Base-by-base conservation (phyloP, 371 early-diverging fungal genomes). In the Basidiobolus meristosporus region DNA sequence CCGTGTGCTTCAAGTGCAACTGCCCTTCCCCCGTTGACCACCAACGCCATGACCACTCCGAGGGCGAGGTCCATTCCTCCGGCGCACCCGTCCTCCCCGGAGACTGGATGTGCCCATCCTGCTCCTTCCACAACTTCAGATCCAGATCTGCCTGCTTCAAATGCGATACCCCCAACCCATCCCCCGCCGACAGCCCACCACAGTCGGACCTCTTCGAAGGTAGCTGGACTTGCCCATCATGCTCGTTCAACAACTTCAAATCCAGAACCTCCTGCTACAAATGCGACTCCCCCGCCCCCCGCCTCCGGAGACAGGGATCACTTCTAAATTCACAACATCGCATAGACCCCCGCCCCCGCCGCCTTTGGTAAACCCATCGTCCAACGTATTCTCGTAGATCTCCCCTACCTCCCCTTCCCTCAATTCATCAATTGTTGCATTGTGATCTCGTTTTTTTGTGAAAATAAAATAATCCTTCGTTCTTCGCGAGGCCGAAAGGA, bases 201-300 rank as follows among this genome's bases (percentile, higher is more conserved):
- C n/a, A n/a, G n/a, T n/a, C n/a, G n/a, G n/a, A n/a, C n/a, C n/a
- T n/a, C n/a, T n/a, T n/a, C n/a, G n/a, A n/a, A n/a, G 76, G 76
- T n/a, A 73, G 73, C 47, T 63, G 84, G 84, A 69, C 72, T 30
- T 84, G 84, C 50, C 70, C 76, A 5, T 71, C 73, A 37, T 84
- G 84, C 51, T 52, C 60, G 11, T 81, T 74, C 53, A 76, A 77
- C 41, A 84, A 84, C 50, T 84, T 80, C 55, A 79, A 79, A 1
- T 70, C 72, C 3, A 65, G 77, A 33, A 60, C 60, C 4, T 52
- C 54, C 19, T 77, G 77, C 39, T 56, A 66, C 47, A 54, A 61
- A 10, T 77, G 77, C 41, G 62, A 62, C 32, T 60, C 71, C 2
- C 57, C 65, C 9, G 62, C 65, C 30, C 73, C 38, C 21, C n/a